Percentiles rank a stretch among this genome's conserved stretches.
Conservation (phyloP, 2,329 filamentous ascomycete genomes). For the Byssothecium circinans region DNA sequence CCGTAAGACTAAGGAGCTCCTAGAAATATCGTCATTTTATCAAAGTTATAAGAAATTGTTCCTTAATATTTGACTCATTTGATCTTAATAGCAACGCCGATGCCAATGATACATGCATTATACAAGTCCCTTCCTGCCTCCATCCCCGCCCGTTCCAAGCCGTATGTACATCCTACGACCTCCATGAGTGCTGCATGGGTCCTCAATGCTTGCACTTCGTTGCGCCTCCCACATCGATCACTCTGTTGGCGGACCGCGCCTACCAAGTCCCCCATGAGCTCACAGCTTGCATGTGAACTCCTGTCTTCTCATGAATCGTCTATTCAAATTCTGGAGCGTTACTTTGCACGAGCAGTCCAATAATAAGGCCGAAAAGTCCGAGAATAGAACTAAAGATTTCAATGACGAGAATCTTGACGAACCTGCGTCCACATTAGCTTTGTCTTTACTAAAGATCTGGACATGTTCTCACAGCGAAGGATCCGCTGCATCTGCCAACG, state of each 20-base stretch:
- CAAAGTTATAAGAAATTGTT: neutral
- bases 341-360: slow-evolving; percentile 83
- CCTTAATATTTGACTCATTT: neutral
- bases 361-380: slow-evolving; percentile 92
- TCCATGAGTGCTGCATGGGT: slow-evolving; percentile 11
- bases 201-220: slow-evolving; percentile 17
- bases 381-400: slow-evolving; percentile 99
- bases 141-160: slow-evolving; percentile 21
- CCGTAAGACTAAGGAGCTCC: too few species aligned
- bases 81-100: slow-evolving; percentile 26
- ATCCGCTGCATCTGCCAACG: slow-evolving; percentile 93
- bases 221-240: slow-evolving; percentile 4
- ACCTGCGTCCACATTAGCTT: slow-evolving; percentile 56
- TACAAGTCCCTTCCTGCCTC: slow-evolving; percentile 35
- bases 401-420: slow-evolving; percentile 98
- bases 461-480: slow-evolving; percentile 70
- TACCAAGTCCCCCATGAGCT: neutral
- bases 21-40: too few species aligned
- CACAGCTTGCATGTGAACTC: neutral
- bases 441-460: neutral
- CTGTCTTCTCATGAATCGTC: slow-evolving; percentile 5
- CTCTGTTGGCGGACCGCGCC: neutral
- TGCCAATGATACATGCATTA: slow-evolving; percentile 44
- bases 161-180: slow-evolving; percentile 36
- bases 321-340: slow-evolving; percentile 74